Conservation (phyloP, 1,139 yeast genomes). For the Taiozyma sp. region DNA sequence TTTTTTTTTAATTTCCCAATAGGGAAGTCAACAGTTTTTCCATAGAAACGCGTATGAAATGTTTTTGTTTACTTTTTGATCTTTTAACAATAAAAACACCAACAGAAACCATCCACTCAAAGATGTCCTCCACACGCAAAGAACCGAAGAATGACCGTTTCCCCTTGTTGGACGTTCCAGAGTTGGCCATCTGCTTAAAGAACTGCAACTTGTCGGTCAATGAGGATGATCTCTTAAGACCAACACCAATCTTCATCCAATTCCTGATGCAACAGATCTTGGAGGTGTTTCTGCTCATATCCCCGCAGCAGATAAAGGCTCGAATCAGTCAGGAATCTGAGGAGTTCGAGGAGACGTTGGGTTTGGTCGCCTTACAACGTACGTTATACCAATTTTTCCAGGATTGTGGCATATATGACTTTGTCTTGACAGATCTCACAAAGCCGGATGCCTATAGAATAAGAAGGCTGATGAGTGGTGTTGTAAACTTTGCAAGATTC, state of each 20-base stretch:
- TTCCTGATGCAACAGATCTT: conserved; percentile 65
- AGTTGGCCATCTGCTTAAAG: conserved; percentile 55
- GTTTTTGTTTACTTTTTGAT: background rate
- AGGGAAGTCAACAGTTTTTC: conserved; percentile 8
- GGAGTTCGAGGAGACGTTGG: conserved; percentile 34
- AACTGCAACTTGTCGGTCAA: conserved; percentile 59
- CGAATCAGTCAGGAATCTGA: conserved; percentile 18
- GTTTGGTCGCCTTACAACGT: conserved; percentile 49
- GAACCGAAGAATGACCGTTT: conserved; percentile 34
- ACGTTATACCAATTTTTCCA: conserved; percentile 57
- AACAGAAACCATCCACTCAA: too few relatives aligned
- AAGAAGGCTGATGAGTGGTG: conserved; percentile 68
- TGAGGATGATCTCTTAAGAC: conserved; percentile 59
- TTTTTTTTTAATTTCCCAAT: conserved; percentile 4
- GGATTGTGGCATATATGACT: conserved; percentile 75
- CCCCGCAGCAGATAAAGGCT: conserved; percentile 35
- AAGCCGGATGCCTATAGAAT: conserved; percentile 68
- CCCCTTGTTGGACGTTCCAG: conserved; percentile 62
- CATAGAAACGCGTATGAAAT: background rate
- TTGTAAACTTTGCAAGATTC: conserved; percentile 79
- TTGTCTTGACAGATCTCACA: conserved; percentile 60
- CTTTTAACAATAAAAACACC: background rate
- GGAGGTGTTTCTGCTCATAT: conserved; percentile 62
- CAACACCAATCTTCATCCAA: conserved; percentile 58
- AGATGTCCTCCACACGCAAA: conserved; percentile 7